Base-by-base conservation (phyloP, 148 eudicot species). In the Linanthus parryae region DNA sequence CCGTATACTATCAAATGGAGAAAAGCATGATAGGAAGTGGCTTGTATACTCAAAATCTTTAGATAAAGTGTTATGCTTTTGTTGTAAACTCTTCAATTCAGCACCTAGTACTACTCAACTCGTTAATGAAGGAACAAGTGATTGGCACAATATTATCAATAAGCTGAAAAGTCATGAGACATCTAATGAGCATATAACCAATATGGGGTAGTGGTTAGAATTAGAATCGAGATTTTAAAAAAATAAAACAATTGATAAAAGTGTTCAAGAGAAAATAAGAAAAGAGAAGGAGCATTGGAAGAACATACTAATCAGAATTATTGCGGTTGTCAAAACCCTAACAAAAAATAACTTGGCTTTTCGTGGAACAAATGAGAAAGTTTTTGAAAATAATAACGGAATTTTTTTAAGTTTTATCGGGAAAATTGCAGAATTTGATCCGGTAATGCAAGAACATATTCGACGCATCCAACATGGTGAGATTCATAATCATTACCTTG, bases 231-330 rank as follows among this genome's bases (percentile, higher is more conserved):
- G 31, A 31, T 46, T 30, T 7, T 7, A 5, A 22, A 34, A 58
- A 44, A 18, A 29, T 30, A 8, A 19, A 22, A 58, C 52, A 23
- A 58, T 46, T 30, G 62, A 44, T n/a, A n/a, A n/a, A n/a, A n/a
- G n/a, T n/a, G n/a, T n/a, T n/a, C n/a, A n/a, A n/a, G n/a, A n/a
- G n/a, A n/a, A n/a, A n/a, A n/a, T n/a, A n/a, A n/a, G n/a, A n/a
- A n/a, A n/a, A n/a, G 42, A 38, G 4, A 38, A 13, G 16, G 42
- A 13, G 7, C 42, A 13, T 14, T 38, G 8, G 42, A 38, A 9
- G 16, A 10, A 14, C 6, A 7, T 38, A 7, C 16, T 5, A 18
- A 22, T 45, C 21, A 21, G 17, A 14, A 46, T 6, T 15, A 5
- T 17, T 30, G 16, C 14, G 27, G 15, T 58, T 30, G 31, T 58